Evolutionary conservation across 805 yeast species (phyloP).

Genomic region (Candida corydali): DNA sequence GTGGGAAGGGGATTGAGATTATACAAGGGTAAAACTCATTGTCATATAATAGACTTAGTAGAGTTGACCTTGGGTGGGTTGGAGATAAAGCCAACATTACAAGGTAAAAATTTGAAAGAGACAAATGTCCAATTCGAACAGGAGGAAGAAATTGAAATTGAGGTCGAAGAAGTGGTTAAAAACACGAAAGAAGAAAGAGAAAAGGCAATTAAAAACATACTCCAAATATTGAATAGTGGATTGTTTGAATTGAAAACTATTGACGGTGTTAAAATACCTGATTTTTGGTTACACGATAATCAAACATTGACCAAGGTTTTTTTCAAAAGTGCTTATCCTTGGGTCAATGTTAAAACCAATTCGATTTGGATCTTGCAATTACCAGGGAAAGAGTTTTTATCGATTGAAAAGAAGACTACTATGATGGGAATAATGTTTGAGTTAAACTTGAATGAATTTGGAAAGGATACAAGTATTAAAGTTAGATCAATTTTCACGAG

Average conservation of each 20-base stretch:
- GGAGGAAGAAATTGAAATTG: not conserved
- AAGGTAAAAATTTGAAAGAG: slow-evolving; percentile 17
- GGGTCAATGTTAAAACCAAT: slow-evolving; percentile 1
- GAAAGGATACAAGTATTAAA: not conserved
- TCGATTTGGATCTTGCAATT: not conserved
- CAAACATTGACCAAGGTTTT: not conserved
- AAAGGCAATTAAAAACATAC: not conserved
- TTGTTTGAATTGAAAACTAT: slow-evolving; percentile 2
- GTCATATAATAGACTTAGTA: slow-evolving; percentile 79
- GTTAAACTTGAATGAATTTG: not conserved
- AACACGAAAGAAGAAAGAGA: slow-evolving; percentile 1
- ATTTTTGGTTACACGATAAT: slow-evolving; percentile 3
- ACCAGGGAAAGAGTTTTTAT: not conserved
- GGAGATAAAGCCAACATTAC: slow-evolving; percentile 51
- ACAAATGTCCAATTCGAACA: not conserved
- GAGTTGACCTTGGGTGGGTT: slow-evolving; percentile 53
- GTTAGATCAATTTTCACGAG: not conserved
- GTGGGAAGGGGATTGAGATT: slow-evolving; percentile 82
- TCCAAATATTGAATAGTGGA: not conserved
- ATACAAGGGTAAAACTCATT: slow-evolving; percentile 55
- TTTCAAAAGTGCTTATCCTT: slow-evolving; percentile 1
- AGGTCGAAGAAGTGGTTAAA: not conserved
- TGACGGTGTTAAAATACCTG: slow-evolving; percentile 1
- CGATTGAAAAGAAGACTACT: not conserved
- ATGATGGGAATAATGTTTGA: not conserved